These are phyloP conservation scores for Clausena lansium DNA, from an alignment of 345 rosid genomes.

Conservation along the genomic window DNA sequence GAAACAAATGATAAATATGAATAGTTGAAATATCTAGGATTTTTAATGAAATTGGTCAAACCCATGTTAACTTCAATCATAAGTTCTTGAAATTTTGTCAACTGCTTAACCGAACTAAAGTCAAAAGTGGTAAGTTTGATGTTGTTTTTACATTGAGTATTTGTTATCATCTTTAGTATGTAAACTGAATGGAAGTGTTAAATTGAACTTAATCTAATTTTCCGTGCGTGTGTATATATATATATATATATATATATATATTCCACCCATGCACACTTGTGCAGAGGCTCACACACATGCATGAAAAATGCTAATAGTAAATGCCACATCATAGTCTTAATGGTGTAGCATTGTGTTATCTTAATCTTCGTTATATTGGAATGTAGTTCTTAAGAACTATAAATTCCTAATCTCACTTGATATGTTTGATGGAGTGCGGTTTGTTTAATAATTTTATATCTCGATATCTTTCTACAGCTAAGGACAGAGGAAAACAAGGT, in stretches of 20 bases:
- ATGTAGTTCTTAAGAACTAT: not conserved
- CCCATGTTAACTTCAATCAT: not conserved
- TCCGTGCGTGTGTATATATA: not conserved
- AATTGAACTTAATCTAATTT: not conserved
- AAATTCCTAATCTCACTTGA: not conserved
- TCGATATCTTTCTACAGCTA: not conserved
- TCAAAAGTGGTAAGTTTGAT: not conserved
- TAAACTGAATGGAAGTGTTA: not conserved
- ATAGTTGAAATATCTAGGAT: not conserved
- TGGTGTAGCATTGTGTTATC: not conserved
- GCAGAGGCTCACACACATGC: not conserved
- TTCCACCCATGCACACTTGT: not conserved
- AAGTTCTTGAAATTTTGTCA: not conserved
- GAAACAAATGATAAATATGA: not conserved
- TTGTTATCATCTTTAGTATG: not conserved
- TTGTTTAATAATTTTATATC: not conserved
- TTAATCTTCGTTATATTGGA: not conserved
- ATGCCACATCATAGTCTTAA: not conserved
- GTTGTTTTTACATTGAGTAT: not conserved
- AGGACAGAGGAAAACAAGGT: not conserved
- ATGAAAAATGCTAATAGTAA: not conserved
- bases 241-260: too few species aligned
- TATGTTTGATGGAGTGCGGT: not conserved
- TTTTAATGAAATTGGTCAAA: not conserved
- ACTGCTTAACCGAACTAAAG: not conserved